These are phyloP conservation scores for Ammopiptanthus mongolicus DNA, from an alignment of 306 rosid genomes.

Conservation along the genomic window DNA sequence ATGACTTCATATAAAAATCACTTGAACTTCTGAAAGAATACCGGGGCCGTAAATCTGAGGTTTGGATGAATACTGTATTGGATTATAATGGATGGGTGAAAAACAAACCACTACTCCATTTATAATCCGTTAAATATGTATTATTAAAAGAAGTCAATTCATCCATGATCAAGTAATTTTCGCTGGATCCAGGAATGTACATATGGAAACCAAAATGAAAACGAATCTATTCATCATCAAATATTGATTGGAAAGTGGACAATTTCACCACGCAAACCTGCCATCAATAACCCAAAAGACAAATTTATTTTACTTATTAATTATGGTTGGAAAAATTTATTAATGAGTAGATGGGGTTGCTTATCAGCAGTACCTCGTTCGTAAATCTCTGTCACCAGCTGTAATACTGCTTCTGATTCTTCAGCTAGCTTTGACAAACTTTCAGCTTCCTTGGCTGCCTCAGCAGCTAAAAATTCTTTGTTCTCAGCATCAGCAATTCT, in stretches of 20 bases:
- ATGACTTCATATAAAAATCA: too few relatives aligned
- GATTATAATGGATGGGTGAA: too few relatives aligned
- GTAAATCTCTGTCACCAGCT: conserved; percentile 44
- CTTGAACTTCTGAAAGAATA: too few relatives aligned
- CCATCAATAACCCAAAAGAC: conserved; percentile 17
- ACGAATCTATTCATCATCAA: not conserved
- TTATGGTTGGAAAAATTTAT: not conserved
- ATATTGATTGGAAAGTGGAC: conserved; percentile 7
- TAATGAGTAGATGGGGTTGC: not conserved
- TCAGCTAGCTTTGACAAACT: conserved; percentile 51
- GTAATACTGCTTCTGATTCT: conserved; percentile 47
- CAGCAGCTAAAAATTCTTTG: conserved; percentile 62
- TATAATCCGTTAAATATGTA: not conserved
- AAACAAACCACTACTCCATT: not conserved
- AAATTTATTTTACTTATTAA: not conserved
- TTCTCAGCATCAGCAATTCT: conserved; percentile 68
- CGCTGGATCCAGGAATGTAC: conserved; percentile 41
- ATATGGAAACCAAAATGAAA: conserved; percentile 16
- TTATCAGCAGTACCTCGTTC: conserved; percentile 54
- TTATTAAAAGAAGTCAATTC: not conserved
- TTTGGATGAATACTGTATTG: too few relatives aligned
- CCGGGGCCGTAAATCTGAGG: too few relatives aligned
- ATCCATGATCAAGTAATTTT: not conserved
- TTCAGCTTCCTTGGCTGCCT: conserved; percentile 61
- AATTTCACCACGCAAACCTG: conserved; percentile 66